Conservation (phyloP, 2,329 filamentous ascomycete species). For the Fusarium nodosum region DNA sequence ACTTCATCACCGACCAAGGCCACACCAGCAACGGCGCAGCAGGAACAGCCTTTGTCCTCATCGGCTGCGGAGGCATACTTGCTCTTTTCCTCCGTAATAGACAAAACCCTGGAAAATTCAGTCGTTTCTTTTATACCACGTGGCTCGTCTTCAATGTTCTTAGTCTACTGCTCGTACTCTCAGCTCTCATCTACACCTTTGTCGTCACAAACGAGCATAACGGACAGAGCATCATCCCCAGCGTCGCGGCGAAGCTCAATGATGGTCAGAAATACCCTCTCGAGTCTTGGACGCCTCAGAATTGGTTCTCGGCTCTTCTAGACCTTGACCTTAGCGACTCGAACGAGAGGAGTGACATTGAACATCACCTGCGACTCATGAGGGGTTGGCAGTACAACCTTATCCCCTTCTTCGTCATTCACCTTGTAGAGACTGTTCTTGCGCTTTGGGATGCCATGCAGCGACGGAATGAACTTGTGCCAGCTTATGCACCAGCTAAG, state of each 20-base stretch:
- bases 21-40: slow-evolving; percentile 51
- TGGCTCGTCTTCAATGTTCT: slow-evolving; percentile 48
- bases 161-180: slow-evolving; percentile 41
- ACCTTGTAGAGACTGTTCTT: slow-evolving; percentile 45
- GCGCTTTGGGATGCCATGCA: slow-evolving; percentile 43
- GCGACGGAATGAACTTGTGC: slow-evolving; percentile 14
- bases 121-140: slow-evolving; percentile 30
- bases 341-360: slow-evolving; percentile 38
- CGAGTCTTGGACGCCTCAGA: slow-evolving; percentile 49
- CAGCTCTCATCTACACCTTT: slow-evolving; percentile 49
- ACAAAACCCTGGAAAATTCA: slow-evolving; percentile 28
- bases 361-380: slow-evolving; percentile 45
- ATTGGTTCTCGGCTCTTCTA: slow-evolving; percentile 48
- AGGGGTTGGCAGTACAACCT: slow-evolving; percentile 51
- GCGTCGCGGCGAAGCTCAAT: slow-evolving; percentile 27
- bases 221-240: slow-evolving; percentile 40
- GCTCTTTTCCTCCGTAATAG: slow-evolving; percentile 41
- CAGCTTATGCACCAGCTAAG: slow-evolving; percentile 15
- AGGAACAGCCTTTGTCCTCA: slow-evolving; percentile 48
- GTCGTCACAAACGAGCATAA: slow-evolving; percentile 49
- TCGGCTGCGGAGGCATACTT: slow-evolving; percentile 48
- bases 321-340: slow-evolving; percentile 41
- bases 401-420: slow-evolving; percentile 50
- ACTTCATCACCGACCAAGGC: slow-evolving; percentile 48
- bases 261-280: slow-evolving; percentile 37